Evolutionary conservation across 495 filamentous ascomycete genomes (phyloP).

Genomic region (Neurospora africana): DNA sequence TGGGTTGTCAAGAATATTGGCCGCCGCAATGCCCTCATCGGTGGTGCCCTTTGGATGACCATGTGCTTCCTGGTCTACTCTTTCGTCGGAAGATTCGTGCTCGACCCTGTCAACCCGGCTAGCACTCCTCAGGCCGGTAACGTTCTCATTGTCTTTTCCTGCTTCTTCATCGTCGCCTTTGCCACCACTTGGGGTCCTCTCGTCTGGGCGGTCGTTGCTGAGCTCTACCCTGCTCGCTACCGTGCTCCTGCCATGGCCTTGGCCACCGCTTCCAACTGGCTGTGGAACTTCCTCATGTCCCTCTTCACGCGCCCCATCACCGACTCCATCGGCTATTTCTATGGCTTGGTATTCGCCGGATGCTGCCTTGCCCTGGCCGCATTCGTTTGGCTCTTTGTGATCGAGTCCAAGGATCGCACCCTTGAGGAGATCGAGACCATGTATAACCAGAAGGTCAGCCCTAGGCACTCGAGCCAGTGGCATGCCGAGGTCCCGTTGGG

Average conservation of each 20-base stretch:
- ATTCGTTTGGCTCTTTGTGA: slow-evolving; percentile 70
- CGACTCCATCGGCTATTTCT: slow-evolving; percentile 62
- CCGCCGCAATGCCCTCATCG: slow-evolving; percentile 55
- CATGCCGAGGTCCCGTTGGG: background rate
- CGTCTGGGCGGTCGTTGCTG: slow-evolving; percentile 68
- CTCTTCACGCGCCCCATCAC: slow-evolving; percentile 50
- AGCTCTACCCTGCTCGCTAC: slow-evolving; percentile 73
- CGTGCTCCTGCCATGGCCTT: slow-evolving; percentile 66
- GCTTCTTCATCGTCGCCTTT: slow-evolving; percentile 54
- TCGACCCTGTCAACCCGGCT: slow-evolving; percentile 37
- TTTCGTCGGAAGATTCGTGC: slow-evolving; percentile 51
- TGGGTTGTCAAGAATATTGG: slow-evolving; percentile 64
- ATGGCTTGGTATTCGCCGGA: slow-evolving; percentile 74
- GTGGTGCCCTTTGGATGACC: slow-evolving; percentile 58
- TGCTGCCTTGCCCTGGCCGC: slow-evolving; percentile 57
- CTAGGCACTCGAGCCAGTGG: slow-evolving; percentile 53
- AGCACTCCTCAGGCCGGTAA: slow-evolving; percentile 51
- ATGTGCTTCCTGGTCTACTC: slow-evolving; percentile 67
- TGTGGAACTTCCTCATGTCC: slow-evolving; percentile 61
- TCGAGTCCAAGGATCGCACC: slow-evolving; percentile 45
- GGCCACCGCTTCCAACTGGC: slow-evolving; percentile 76
- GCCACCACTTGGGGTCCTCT: slow-evolving; percentile 77
- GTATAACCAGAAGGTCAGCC: slow-evolving; percentile 64
- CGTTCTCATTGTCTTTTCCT: slow-evolving; percentile 73
- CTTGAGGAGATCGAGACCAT: slow-evolving; percentile 67